These are phyloP conservation scores for Ilyonectria sp. DNA, from an alignment of 2,329 filamentous ascomycete genomes.

Conservation along the genomic window DNA sequence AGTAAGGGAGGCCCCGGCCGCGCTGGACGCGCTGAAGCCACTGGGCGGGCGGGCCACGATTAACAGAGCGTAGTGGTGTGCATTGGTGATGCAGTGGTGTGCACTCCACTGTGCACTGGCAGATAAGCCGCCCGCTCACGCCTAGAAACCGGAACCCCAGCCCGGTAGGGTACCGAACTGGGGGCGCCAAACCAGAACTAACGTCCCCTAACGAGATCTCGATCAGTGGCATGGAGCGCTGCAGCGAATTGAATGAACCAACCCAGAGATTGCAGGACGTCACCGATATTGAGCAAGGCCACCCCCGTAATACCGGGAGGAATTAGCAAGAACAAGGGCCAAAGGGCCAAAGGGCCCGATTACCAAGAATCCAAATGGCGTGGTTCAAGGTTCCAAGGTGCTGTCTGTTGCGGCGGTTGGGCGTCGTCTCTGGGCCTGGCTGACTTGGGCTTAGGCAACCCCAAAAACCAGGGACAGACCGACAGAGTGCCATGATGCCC, in stretches of 20 bases:
- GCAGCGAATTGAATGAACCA: conserved; percentile 45
- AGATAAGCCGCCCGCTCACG: conserved; percentile 26
- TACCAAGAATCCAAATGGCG: conserved; percentile 27
- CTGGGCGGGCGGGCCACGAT: not conserved
- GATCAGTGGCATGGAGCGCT: conserved; percentile 35
- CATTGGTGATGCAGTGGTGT: not conserved
- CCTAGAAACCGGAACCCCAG: not conserved
- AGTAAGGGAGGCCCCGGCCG: conserved; percentile 1
- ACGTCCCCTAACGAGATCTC: conserved; percentile 39
- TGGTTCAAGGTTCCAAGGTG: conserved; percentile 34
- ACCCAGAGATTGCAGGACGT: conserved; percentile 37
- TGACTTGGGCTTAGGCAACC: conserved; percentile 23
- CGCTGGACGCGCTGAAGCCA: conserved; percentile 23
- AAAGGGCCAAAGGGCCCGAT: conserved; percentile 27
- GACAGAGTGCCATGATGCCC: conserved; percentile 25
- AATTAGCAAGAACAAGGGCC: conserved; percentile 22
- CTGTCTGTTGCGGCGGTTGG: conserved; percentile 15
- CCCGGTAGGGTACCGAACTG: not conserved
- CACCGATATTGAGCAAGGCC: conserved; percentile 26
- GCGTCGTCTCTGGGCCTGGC: conserved; percentile 8
- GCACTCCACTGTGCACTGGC: conserved; percentile 9
- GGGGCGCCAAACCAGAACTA: conserved; percentile 32
- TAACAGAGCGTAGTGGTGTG: not conserved
- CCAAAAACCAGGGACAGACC: conserved; percentile 13
- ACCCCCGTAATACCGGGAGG: conserved; percentile 1